Conservation (phyloP, 306 rosid species). For the Ammopiptanthus mongolicus region DNA sequence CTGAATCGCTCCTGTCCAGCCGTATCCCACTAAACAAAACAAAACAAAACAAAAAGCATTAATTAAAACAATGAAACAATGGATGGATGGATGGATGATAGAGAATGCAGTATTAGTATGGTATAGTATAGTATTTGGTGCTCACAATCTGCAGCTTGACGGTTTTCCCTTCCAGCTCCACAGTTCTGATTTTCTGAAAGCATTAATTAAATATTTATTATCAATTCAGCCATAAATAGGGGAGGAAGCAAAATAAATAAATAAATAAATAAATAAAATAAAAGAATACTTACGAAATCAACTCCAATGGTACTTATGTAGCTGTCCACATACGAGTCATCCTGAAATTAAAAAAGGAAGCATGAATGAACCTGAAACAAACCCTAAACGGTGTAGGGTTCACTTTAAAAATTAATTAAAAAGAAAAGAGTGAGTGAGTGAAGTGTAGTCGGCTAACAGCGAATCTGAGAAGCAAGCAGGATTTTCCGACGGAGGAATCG, state of each 20-base stretch:
- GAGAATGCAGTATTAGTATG: no score
- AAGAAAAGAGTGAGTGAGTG: not conserved
- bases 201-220: not conserved
- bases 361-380: not conserved
- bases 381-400: not conserved
- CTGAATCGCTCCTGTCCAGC: constrained; percentile 99
- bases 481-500: constrained; percentile 95
- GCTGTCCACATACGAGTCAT: constrained; percentile 92
- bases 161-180: constrained; percentile 84
- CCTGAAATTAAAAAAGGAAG: constrained; percentile 37
- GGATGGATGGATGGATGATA: not conserved
- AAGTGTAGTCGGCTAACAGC: constrained; percentile 37
- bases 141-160: constrained; percentile 96
- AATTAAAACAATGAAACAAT: no score
- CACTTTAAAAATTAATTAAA: no score
- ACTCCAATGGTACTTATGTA: constrained; percentile 96
- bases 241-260: not conserved
- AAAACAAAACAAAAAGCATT: not conserved
- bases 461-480: constrained; percentile 90
- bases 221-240: not conserved
- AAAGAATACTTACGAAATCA: constrained; percentile 62
- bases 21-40: constrained; percentile 73
- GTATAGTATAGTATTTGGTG: not conserved
- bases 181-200: constrained; percentile 91
- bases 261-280: not conserved